Evolutionary conservation across 2,329 filamentous ascomycete species (phyloP).

Genomic region (Colletotrichum sp.): DNA sequence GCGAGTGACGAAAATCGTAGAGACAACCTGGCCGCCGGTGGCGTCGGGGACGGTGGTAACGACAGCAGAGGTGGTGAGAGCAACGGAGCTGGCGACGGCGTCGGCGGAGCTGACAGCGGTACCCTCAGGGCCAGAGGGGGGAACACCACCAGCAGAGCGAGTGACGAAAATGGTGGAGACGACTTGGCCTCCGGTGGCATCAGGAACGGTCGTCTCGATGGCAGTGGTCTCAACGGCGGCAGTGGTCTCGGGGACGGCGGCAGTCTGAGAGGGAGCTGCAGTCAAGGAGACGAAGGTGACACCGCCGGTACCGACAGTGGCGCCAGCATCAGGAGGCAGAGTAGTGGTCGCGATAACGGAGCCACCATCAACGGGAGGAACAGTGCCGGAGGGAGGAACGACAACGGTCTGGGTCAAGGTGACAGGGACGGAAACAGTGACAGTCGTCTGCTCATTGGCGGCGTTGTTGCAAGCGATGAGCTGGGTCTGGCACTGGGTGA

Average conservation of each 20-base stretch:
- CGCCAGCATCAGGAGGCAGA: constrained; percentile 16
- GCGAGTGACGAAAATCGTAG: constrained; percentile 10
- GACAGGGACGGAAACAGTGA: constrained; percentile 20
- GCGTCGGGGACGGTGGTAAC: neutral
- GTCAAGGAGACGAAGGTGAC: constrained; percentile 17
- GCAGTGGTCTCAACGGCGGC: neutral
- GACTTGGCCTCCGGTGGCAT: neutral
- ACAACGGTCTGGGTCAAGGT: constrained; percentile 22
- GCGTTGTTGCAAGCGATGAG: constrained; percentile 19
- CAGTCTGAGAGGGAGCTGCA: constrained; percentile 5
- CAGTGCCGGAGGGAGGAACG: constrained; percentile 3
- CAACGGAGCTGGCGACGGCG: neutral
- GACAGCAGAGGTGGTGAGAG: neutral
- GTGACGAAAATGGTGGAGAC: constrained; percentile 11
- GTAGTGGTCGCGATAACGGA: constrained; percentile 19
- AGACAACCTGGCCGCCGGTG: neutral
- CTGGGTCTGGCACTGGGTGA: constrained; percentile 24
- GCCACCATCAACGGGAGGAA: constrained; percentile 11
- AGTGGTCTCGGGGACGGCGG: constrained; percentile 4
- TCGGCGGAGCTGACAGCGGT: neutral
- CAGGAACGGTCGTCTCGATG: neutral
- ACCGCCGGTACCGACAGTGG: constrained; percentile 18
- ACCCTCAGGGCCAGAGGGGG: neutral
- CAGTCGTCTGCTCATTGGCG: constrained; percentile 9
- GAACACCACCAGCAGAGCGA: neutral